phyloP scores from a whole-genome alignment of 352 stramenopile genomes.

The Bremia lactucae region DNA sequence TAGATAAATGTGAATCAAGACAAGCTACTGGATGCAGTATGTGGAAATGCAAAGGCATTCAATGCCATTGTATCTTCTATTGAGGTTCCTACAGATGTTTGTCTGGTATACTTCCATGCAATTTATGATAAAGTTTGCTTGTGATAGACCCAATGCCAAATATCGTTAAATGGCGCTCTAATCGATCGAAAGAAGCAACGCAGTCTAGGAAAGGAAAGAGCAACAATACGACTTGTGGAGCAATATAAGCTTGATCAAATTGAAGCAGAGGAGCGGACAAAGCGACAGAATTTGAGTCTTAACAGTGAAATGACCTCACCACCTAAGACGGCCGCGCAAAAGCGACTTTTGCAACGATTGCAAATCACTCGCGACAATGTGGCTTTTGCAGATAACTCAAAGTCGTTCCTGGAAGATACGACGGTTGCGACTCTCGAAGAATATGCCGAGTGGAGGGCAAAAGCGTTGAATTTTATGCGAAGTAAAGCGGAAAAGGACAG shows the following conservation, averaged over 20 bases:
- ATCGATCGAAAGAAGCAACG: conserved; percentile 27
- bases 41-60: conserved; percentile 47
- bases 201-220: conserved; percentile 5
- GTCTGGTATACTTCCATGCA: not conserved
- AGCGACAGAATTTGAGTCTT: conserved; percentile 11
- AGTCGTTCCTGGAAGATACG: not conserved
- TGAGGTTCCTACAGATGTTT: conserved; percentile 22
- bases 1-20: conserved; percentile 53
- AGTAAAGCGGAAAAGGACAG: conserved; percentile 15
- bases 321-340: conserved; percentile 10
- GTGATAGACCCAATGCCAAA: conserved; percentile 29
- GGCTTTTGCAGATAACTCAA: conserved; percentile 1
- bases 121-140: not conserved
- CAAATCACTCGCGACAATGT: conserved; percentile 2
- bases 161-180: conserved; percentile 30
- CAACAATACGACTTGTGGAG: conserved; percentile 9
- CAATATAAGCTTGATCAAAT: conserved; percentile 14
- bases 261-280: conserved; percentile 20
- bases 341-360: conserved; percentile 14
- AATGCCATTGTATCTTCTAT: conserved; percentile 61
- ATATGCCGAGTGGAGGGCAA: conserved; percentile 24
- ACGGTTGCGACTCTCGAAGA: conserved; percentile 15
- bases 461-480: conserved; percentile 20
- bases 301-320: conserved; percentile 4
- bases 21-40: conserved; percentile 48